These are phyloP conservation scores for Solanum piurae DNA, from an alignment of 257 asterid genomes.

Conservation along the genomic window DNA sequence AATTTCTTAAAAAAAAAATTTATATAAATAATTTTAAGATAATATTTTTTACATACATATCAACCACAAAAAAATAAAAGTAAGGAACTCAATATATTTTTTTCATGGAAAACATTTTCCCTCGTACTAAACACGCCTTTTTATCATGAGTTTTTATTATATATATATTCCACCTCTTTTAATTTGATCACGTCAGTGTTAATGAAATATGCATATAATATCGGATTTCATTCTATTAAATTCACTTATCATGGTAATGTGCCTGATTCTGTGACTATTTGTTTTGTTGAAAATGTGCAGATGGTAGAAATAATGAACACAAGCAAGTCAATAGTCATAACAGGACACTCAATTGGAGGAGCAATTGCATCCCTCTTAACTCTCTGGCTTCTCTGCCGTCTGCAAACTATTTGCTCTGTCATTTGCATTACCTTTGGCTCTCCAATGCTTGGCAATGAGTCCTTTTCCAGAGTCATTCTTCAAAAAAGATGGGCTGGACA, in stretches of 20 bases:
- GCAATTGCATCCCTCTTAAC: slow-evolving; percentile 70
- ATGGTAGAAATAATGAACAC: slow-evolving; percentile 40
- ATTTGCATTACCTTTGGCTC: slow-evolving; percentile 78
- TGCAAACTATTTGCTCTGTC: slow-evolving; percentile 22
- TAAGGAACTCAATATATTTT: neutral
- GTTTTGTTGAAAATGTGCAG: slow-evolving; percentile 26
- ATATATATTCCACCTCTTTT: neutral
- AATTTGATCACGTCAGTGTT: neutral
- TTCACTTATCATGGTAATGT: neutral
- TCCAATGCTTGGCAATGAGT: slow-evolving; percentile 62
- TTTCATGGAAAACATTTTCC: neutral
- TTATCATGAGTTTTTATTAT: neutral
- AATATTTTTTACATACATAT: too few species aligned
- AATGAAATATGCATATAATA: neutral
- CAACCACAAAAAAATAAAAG: neutral
- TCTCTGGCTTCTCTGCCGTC: slow-evolving; percentile 54
- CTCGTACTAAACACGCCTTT: neutral
- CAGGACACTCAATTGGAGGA: slow-evolving; percentile 81
- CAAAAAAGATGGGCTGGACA: slow-evolving; percentile 75
- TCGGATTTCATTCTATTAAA: neutral
- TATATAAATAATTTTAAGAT: neutral
- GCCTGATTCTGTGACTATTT: too few species aligned
- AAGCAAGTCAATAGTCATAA: slow-evolving; percentile 54
- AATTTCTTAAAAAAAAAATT: too few species aligned
- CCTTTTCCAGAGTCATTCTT: slow-evolving; percentile 56